Evolutionary conservation across 2,329 filamentous ascomycete genomes (phyloP).

Genomic region (Macroventuria anomochaeta): DNA sequence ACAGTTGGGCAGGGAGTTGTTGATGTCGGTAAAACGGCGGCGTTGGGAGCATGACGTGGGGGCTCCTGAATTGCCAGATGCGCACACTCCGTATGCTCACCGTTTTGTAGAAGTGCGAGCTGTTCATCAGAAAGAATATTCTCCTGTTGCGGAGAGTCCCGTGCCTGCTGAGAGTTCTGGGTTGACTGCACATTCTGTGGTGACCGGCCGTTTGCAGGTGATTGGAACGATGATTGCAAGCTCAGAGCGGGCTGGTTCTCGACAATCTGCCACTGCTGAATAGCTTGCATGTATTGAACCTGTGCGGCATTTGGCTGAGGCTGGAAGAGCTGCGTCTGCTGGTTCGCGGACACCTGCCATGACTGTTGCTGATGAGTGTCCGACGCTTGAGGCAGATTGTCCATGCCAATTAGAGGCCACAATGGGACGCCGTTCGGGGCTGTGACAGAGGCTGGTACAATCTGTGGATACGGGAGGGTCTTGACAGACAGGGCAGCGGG

Average conservation of each 20-base stretch:
- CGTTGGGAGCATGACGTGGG: background rate
- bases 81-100: background rate
- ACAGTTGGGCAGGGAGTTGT: background rate
- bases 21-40: background rate
- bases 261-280: background rate
- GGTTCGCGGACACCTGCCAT: background rate
- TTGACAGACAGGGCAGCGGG: background rate
- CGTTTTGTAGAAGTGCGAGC: background rate
- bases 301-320: background rate
- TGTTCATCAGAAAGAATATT: background rate
- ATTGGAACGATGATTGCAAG: background rate
- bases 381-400: background rate
- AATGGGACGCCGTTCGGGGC: background rate
- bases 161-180: background rate
- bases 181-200: background rate
- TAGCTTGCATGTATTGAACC: background rate
- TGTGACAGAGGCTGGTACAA: background rate
- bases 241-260: background rate
- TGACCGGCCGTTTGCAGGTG: background rate
- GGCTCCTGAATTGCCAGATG: background rate
- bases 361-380: background rate
- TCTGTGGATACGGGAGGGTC: background rate
- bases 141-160: background rate
- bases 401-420: background rate
- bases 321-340: background rate